Evolutionary conservation across 1,284 basidiomycete genomes (phyloP), one percentile per base, ranked within the genome.

Genomic region (Rhodotorula sp.): DNA sequence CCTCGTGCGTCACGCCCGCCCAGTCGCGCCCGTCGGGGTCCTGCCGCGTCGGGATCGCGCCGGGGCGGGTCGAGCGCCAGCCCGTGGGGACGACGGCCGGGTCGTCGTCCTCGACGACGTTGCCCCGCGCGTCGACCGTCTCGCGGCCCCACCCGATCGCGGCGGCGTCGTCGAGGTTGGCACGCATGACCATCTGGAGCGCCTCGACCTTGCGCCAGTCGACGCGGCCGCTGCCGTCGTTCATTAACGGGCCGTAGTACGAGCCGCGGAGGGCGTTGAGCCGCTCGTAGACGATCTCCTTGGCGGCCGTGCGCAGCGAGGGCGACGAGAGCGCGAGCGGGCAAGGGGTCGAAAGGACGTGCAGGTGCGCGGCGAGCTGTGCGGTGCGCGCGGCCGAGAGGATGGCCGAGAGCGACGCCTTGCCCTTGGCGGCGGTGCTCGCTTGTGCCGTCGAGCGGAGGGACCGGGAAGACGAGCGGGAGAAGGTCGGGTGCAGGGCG

Each of bases 191-290:
- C 1, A 66, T 45, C 5, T 42, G 27, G 23, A 75, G 27, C 19
- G 74, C 67, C 42, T 66, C 66, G 52, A 73, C 56, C 27, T 71
- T 73, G 12, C 64, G 55, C 64, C 68, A 73, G 59, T 73, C 66
- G 52, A 75, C 64, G 16, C 25, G 27, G 5, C 68, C 60, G 16
- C 42, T 59, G 4, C 66, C 62, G 61, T 75, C 68, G 19, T n/a
- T 19, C 50, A 44, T 48, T 19, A 75, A 67, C 7, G 74, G 74
- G 1, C 74, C 74, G 27, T 54, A 75, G 19, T 8, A 3, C 7
- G 53, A 42, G 1, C 13, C 3, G 0, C 49, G 34, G 0, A 34
- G 23, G 42, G 54, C 68, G 45, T 70, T 70, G 14, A n/a, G n/a
- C 2, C 49, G 44, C 23, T 68, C 66, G 61, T 75, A 75, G 34